phyloP scores from a whole-genome alignment of 148 eudicot species.

The Heliamphora exappendiculata region DNA sequence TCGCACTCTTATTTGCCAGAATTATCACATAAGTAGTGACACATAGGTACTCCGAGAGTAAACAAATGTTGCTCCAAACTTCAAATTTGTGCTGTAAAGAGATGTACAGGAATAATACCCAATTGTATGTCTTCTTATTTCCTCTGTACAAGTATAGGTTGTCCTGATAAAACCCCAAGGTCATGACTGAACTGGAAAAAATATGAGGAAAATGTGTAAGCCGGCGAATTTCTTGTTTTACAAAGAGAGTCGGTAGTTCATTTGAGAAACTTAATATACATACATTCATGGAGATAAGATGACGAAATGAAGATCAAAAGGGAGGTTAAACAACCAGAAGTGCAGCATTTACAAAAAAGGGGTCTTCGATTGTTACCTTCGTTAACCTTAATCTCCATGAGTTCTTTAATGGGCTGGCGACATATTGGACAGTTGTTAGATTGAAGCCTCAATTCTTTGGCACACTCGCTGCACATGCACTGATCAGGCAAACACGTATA shows the following conservation, averaged over 20 bases:
- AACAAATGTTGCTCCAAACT: neutral
- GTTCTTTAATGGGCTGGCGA: conserved; percentile 39
- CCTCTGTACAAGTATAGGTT: neutral
- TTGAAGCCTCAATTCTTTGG: conserved; percentile 42
- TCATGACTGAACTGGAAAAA: conserved; percentile 8
- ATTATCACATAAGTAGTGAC: too few species aligned
- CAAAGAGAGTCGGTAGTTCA: neutral
- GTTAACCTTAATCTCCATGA: conserved; percentile 42
- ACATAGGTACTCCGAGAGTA: neutral
- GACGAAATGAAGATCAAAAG: neutral
- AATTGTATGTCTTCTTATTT: neutral
- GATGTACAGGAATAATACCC: conserved; percentile 10
- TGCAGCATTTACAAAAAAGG: neutral
- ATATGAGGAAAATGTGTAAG: neutral
- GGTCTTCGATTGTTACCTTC: conserved; percentile 7
- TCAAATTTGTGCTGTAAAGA: neutral
- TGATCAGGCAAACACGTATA: conserved; percentile 6
- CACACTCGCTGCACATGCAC: conserved; percentile 65
- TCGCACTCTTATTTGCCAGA: too few species aligned
- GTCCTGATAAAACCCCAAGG: neutral
- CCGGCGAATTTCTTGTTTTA: neutral
- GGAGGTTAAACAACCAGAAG: neutral
- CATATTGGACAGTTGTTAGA: conserved; percentile 51
- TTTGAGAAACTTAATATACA: neutral
- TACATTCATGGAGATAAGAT: neutral